Conservation (phyloP, 257 asterid species). For the Thymus mandschuricus region DNA sequence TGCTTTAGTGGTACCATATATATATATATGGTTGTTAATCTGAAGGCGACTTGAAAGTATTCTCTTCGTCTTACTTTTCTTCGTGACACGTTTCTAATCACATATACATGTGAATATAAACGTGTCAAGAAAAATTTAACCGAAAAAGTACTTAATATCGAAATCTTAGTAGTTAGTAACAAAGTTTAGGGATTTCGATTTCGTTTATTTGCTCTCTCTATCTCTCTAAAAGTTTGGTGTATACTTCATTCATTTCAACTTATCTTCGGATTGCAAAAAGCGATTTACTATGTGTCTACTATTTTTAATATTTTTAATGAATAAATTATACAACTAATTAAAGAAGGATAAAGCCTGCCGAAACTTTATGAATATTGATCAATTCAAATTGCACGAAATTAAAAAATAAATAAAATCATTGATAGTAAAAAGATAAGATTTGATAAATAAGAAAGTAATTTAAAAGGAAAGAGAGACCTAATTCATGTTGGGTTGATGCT, state of each 20-base stretch:
- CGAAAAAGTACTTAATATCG: no score
- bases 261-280: background rate
- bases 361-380: slow-evolving; percentile 22
- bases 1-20: no score
- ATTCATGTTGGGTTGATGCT: slow-evolving; percentile 37
- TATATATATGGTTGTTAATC: no score
- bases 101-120: no score
- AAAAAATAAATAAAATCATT: background rate
- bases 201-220: no score
- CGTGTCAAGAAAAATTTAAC: no score
- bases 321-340: slow-evolving; percentile 9
- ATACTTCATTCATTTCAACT: background rate
- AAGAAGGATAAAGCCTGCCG: slow-evolving; percentile 25
- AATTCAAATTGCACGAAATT: slow-evolving; percentile 12
- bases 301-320: background rate
- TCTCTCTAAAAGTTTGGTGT: background rate
- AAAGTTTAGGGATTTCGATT: background rate
- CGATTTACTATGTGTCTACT: background rate
- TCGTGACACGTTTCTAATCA: no score
- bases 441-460: background rate
- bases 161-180: background rate
- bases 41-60: no score
- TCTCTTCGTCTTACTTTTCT: no score
- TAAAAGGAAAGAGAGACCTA: slow-evolving; percentile 1
- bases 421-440: slow-evolving; percentile 13